Evolutionary conservation across 257 asterid genomes (phyloP).

Genomic region (Ophiorrhiza pumila): DNA sequence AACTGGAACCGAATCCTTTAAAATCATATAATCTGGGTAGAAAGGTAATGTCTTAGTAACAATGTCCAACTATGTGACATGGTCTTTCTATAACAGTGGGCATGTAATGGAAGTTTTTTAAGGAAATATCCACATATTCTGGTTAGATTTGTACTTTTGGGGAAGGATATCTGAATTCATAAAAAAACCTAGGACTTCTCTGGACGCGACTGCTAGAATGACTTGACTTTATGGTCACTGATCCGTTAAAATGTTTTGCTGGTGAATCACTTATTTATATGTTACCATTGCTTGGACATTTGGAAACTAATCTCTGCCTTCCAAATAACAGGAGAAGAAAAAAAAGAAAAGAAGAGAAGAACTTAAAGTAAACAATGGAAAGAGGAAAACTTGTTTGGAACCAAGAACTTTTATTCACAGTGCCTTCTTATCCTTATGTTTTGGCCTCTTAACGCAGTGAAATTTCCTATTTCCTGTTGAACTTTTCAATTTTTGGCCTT

Average conservation of each 20-base stretch:
- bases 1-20: not conserved
- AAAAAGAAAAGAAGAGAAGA: not conserved
- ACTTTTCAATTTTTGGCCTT: not conserved
- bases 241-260: not conserved
- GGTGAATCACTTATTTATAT: not conserved
- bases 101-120: not conserved
- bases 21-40: not conserved
- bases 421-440: not conserved
- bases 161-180: not conserved
- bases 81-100: not conserved
- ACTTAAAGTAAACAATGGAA: not conserved
- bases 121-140: not conserved
- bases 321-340: too few species aligned
- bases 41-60: not conserved
- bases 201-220: not conserved
- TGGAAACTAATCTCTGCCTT: too few species aligned
- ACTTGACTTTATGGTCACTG: not conserved
- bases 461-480: not conserved
- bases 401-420: not conserved
- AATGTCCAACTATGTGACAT: not conserved
- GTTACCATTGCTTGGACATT: too few species aligned
- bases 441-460: not conserved
- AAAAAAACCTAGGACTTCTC: not conserved
- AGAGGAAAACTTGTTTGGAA: not conserved
- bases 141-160: not conserved